Conservation (phyloP, 23 red algal genomes). For the Gracilaria gracilis region DNA sequence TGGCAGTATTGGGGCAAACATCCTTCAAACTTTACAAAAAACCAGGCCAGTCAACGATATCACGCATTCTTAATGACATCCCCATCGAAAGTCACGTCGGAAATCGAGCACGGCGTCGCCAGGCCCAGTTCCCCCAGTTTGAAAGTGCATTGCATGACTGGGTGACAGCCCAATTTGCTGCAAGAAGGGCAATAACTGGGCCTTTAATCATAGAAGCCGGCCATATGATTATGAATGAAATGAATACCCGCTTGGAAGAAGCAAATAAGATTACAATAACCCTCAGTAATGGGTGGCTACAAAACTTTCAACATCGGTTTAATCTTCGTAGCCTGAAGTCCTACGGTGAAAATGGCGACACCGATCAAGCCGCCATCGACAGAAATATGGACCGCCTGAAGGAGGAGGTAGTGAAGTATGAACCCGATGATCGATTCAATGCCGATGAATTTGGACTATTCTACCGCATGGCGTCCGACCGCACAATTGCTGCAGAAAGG, state of each 20-base stretch:
- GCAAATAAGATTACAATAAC: background rate
- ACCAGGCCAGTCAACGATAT: background rate
- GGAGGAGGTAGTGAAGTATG: background rate
- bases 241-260: background rate
- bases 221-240: background rate
- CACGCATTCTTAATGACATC: background rate
- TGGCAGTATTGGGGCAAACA: too few relatives aligned
- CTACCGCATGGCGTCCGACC: background rate
- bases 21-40: background rate
- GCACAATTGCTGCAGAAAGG: background rate
- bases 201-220: background rate
- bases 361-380: background rate
- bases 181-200: background rate
- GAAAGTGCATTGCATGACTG: background rate
- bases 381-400: background rate
- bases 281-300: background rate
- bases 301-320: background rate
- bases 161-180: background rate
- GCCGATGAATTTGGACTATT: background rate
- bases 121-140: background rate
- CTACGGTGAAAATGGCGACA: background rate
- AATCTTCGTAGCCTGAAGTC: background rate
- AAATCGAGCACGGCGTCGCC: background rate
- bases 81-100: background rate
- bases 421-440: background rate